These are phyloP conservation scores for Podaxis sp. DNA, from an alignment of 768 basidiomycete species.

Conservation along the genomic window DNA sequence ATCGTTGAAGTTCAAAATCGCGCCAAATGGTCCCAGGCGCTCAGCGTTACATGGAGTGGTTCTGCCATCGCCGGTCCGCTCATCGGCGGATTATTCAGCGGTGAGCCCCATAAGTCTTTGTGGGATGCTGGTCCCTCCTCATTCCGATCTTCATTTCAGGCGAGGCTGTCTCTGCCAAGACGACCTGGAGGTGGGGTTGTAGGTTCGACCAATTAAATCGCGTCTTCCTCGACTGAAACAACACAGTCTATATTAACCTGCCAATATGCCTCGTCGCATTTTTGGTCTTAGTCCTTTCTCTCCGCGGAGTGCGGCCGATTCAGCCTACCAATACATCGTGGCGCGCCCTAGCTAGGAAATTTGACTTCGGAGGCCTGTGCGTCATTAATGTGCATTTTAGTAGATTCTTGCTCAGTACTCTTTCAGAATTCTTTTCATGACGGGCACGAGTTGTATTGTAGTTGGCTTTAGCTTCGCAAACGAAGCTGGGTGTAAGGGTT, in stretches of 20 bases:
- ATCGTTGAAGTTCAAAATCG: constrained; percentile 70
- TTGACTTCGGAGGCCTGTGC: constrained; percentile 81
- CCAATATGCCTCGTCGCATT: constrained; percentile 68
- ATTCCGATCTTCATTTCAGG: constrained; percentile 19
- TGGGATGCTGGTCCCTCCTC: neutral
- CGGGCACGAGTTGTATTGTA: constrained; percentile 69
- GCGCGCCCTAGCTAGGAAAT: constrained; percentile 49
- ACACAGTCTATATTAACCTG: constrained; percentile 78
- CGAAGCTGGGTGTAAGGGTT: constrained; percentile 61
- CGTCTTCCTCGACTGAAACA: constrained; percentile 17
- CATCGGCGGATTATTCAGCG: constrained; percentile 80
- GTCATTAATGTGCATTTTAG: constrained; percentile 29
- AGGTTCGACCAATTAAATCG: constrained; percentile 31
- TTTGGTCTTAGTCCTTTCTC: constrained; percentile 56
- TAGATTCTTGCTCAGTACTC: constrained; percentile 14
- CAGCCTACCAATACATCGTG: constrained; percentile 53
- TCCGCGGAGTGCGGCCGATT: constrained; percentile 54
- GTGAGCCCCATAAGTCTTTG: constrained; percentile 38
- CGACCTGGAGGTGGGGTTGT: constrained; percentile 85
- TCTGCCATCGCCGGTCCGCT: constrained; percentile 83
- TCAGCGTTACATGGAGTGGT: constrained; percentile 84
- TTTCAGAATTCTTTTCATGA: constrained; percentile 69
- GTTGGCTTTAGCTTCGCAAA: constrained; percentile 81
- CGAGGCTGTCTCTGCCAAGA: constrained; percentile 34
- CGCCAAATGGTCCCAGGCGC: constrained; percentile 83